A percentile compares a stretch with the other conserved stretches of the same genome.
phyloP scores from a whole-genome alignment of 169 alveolate species.

The Cryptosporidium ubiquitum region DNA sequence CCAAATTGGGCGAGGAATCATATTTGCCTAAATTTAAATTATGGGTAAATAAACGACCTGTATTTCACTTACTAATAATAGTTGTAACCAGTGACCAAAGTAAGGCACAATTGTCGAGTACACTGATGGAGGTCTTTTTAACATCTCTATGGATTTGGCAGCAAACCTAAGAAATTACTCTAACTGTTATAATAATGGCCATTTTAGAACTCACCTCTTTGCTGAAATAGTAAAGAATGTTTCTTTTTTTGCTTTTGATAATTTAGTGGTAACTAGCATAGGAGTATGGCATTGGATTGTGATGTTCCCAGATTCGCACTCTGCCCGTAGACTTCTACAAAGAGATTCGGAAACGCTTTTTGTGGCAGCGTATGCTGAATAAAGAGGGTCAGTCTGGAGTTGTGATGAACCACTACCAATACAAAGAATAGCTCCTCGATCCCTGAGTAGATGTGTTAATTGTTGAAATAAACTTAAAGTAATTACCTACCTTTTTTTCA shows the following conservation, averaged over 20 bases:
- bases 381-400: constrained; percentile 76
- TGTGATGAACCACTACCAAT: constrained; percentile 78
- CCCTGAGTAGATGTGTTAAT: neutral
- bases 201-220: constrained; percentile 35
- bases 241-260: constrained; percentile 75
- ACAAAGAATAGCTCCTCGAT: constrained; percentile 76
- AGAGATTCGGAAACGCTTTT: constrained; percentile 76
- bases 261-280: constrained; percentile 76
- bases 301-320: constrained; percentile 74
- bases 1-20: constrained; percentile 57
- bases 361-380: constrained; percentile 77
- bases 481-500: constrained; percentile 44
- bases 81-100: constrained; percentile 75
- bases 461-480: neutral
- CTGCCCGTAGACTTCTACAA: constrained; percentile 76
- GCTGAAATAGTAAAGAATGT: constrained; percentile 78
- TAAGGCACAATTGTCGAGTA: constrained; percentile 68
- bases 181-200: neutral
- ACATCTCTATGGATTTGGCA: constrained; percentile 20
- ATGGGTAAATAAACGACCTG: neutral
- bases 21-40: constrained; percentile 47
- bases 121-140: neutral
- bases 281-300: constrained; percentile 80
- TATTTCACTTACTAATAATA: constrained; percentile 37
- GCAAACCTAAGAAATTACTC: constrained; percentile 11